Percentiles rank a stretch among this genome's conserved stretches.
Conservation (phyloP, 805 yeast species). For the Starmerella potacharoeniae region DNA sequence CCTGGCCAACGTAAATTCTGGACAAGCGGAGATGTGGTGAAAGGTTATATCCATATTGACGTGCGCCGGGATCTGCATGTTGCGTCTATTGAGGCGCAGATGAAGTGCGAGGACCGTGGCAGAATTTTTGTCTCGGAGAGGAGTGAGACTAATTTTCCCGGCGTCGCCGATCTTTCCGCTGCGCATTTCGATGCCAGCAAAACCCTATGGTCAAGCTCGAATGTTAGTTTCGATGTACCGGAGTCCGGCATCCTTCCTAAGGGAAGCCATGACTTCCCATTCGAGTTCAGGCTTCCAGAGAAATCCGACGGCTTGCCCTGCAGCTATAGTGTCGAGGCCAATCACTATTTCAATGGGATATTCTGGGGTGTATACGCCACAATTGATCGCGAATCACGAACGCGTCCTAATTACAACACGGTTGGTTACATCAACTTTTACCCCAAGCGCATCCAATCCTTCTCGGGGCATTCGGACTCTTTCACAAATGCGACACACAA, state of each 20-base stretch:
- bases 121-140: constrained; percentile 1
- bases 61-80: constrained; percentile 10
- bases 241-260: background rate
- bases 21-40: constrained; percentile 10
- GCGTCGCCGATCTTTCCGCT: constrained; percentile 5
- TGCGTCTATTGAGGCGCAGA: constrained; percentile 6
- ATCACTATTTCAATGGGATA: constrained; percentile 9
- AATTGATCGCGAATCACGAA: constrained; percentile 7
- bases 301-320: constrained; percentile 4
- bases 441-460: constrained; percentile 1
- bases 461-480: background rate
- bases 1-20: constrained; percentile 3
- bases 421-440: constrained; percentile 1
- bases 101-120: constrained; percentile 14
- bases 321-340: constrained; percentile 6
- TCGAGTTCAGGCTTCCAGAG: constrained; percentile 9
- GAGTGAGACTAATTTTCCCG: background rate
- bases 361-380: constrained; percentile 14
- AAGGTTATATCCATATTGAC: constrained; percentile 6
- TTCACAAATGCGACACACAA: background rate
- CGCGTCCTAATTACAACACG: constrained; percentile 5
- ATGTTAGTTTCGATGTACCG: background rate
- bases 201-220: constrained; percentile 3
- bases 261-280: constrained; percentile 9
- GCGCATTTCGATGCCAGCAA: constrained; percentile 3